phyloP scores from a whole-genome alignment of 1,139 yeast genomes.

The Blastobotrys buckinghamii region DNA sequence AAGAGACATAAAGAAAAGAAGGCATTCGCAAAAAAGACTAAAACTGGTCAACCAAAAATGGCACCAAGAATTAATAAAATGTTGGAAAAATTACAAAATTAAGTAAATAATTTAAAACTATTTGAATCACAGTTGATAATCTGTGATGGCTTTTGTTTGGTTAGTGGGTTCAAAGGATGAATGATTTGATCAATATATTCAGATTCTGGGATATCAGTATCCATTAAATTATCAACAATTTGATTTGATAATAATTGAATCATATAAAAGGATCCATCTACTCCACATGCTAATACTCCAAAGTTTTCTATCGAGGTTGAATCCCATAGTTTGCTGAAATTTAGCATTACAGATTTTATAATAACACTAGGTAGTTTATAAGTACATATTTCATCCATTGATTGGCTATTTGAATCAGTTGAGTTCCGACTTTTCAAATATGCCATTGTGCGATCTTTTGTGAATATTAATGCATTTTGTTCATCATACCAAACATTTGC shows the following conservation, averaged over 20 bases:
- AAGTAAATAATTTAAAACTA: background rate
- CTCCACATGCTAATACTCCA: constrained; percentile 10
- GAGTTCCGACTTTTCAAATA: background rate
- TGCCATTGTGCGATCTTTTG: constrained; percentile 8
- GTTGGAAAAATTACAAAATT: constrained; percentile 51
- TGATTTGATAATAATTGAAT: background rate
- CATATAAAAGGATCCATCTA: constrained; percentile 14
- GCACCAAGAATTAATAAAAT: constrained; percentile 80
- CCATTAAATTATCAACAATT: background rate
- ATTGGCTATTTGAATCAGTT: constrained; percentile 4
- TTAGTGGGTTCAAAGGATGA: too few species aligned
- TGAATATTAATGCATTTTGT: constrained; percentile 15
- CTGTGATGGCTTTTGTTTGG: background rate
- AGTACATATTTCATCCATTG: background rate
- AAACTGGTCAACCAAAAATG: constrained; percentile 82
- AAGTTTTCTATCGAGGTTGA: background rate
- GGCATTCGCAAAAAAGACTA: constrained; percentile 51
- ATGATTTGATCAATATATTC: too few species aligned
- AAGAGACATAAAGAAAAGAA: constrained; percentile 46
- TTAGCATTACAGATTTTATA: constrained; percentile 2
- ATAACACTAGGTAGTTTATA: constrained; percentile 14
- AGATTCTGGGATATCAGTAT: too few species aligned
- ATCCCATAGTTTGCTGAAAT: constrained; percentile 8
- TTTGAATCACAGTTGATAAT: background rate
- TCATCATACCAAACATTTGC: constrained; percentile 13